These are phyloP conservation scores for Zygnema circumcarinatum DNA, from an alignment of 139 green algal genomes.

Conservation along the genomic window DNA sequence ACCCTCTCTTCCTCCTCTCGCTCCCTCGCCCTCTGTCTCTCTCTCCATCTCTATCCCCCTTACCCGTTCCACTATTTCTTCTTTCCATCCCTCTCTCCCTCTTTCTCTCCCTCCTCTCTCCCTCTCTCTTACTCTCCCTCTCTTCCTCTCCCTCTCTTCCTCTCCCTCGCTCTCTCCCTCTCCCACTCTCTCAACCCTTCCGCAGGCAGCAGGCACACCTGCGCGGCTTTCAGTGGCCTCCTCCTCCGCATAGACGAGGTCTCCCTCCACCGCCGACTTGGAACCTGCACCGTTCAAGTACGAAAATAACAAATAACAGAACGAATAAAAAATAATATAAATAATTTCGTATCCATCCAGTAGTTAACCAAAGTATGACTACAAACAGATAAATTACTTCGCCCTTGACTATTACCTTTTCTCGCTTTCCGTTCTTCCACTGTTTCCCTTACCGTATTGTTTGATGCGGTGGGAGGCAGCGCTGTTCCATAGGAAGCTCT, in stretches of 20 bases:
- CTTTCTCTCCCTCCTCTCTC: neutral
- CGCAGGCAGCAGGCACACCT: no score
- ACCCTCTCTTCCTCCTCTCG: neutral
- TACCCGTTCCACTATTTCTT: neutral
- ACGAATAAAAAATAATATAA: no score
- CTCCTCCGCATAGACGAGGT: no score
- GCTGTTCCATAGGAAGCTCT: slow-evolving; percentile 88
- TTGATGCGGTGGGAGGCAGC: slow-evolving; percentile 72
- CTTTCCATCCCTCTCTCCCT: neutral
- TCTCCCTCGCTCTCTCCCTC: neutral
- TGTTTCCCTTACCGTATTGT: slow-evolving; percentile 69
- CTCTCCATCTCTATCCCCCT: neutral
- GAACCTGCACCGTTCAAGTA: no score
- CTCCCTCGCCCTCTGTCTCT: neutral
- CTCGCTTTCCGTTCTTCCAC: no score
- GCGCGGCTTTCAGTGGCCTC: no score
- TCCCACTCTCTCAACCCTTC: no score
- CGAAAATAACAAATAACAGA: no score
- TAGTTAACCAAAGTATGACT: neutral
- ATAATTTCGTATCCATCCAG: neutral
- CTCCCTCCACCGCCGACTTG: slow-evolving; percentile 78
- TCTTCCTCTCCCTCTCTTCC: neutral
- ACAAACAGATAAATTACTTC: neutral
- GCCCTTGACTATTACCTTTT: no score
- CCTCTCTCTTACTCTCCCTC: neutral